Base-by-base conservation (phyloP, 257 asterid genomes). In the Forsythia suspensa region DNA sequence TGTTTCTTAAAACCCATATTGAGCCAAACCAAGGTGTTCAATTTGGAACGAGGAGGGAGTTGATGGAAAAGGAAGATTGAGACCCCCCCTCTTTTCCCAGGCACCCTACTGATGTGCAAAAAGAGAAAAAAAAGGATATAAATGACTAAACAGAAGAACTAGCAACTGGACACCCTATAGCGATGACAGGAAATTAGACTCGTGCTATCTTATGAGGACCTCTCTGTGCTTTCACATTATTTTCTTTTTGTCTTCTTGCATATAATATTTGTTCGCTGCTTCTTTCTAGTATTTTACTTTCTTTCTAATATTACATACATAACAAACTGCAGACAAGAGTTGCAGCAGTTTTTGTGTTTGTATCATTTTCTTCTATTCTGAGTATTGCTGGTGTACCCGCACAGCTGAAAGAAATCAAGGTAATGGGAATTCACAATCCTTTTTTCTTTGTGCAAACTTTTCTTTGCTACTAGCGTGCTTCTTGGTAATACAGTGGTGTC, bases 331-430 rank as follows among this genome's bases (percentile, higher is more conserved):
- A 96, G 99, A 85, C 92, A 29, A 89, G 99, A 87, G 97, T 90
- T 29, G 97, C 94, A 72, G 97, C 99, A 74, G 66, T 94, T 66
- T 96, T 94, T 84, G 89, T 87, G 52, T 96, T 94, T 78, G 84
- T 94, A 21, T 94, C 99, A 18, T 94, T 94, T 82, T 82, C 92
- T 34, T 94, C 98, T 36, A 93, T 96, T 80, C 84, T 96, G 77
- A 90, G 97, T 76, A 90, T 91, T 55, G 98, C 99, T 18, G 97
- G 97, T 73, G 91, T 90, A 75, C 98, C 99, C 42, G 95, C 97
- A 20, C 97, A 90, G 55, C 84, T 92, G 82, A 96, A 94, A 81
- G 99, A 96, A 87, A 88, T 90, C 79, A 86, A 94, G 98, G 99
- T 96, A 89, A 79, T 57, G 46, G 4, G 29, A 8, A 82, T 76